Evolutionary conservation across 305 asterid genomes (phyloP), one percentile per base, ranked within the genome.

Genomic region (Fraxinus dipetala): DNA sequence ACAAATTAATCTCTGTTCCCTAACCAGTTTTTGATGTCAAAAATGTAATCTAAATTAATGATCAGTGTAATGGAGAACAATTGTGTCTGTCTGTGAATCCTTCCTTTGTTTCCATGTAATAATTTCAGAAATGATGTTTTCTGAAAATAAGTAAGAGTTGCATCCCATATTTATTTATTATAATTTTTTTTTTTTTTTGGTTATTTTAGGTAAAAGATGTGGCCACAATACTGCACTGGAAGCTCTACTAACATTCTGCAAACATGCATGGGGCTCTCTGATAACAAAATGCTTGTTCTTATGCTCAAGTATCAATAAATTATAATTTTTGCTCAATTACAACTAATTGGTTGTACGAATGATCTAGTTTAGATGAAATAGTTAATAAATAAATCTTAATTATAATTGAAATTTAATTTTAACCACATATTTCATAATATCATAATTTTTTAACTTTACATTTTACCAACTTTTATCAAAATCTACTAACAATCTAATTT

Each of bases 221-320:
- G 87, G 96, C 98, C 86, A 91, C 96, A 63, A 90, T 92, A 83
- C 92, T 95, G 91, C 97, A 93, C 83, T 95, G 98, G 98, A 95
- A 90, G 98, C 97, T 93, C 93, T 80, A 78, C 87, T 89, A 90
- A 86, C 85, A 79, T 78, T 89, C 89, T 80, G 90, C 91, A 80
- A 83, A 89, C 86, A 84, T 51, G 40, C 9, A 54, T 69, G 85
- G 83, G 87, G 78, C 82, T 83, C 80, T 79, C 83, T 78, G 79
- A 32, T 28, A 67, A 28, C 6, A 67, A 4, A 45, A 28, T 65
- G 78, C 72, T 31, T 54, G 40, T 54, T 72, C 61, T 72, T 7
- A 14, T 34, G 28, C 32, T 67, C 38, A 18, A 83, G 43, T 59
- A 80, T 48, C 74, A 73, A 38, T 40, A 36, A 30, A 74, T 13